A percentile compares a stretch with the other conserved stretches of the same genome.
Evolutionary conservation across 208 protist genomes (phyloP).

Genomic region (Sergeia podlipaevii): DNA sequence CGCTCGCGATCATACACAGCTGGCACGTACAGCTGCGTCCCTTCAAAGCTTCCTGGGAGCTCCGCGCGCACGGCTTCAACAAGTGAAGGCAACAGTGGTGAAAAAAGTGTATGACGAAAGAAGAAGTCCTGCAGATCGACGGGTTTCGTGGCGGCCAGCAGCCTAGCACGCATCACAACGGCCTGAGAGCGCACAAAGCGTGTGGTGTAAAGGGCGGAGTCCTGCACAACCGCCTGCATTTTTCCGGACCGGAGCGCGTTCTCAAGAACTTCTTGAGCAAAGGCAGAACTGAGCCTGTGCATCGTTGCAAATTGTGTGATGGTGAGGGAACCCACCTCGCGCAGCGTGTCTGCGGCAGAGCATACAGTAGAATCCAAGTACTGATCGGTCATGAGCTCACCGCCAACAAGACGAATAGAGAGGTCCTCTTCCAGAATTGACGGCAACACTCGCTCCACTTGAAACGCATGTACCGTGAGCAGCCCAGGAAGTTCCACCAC

Average conservation of each 20-base stretch:
- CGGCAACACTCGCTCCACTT: constrained; percentile 68
- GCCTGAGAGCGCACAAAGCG: constrained; percentile 64
- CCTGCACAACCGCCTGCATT: constrained; percentile 43
- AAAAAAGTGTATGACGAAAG: constrained; percentile 48
- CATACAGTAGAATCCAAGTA: constrained; percentile 54
- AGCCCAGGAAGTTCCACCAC: constrained; percentile 63
- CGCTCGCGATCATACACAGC: constrained; percentile 39
- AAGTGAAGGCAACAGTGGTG: constrained; percentile 35
- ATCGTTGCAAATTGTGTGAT: constrained; percentile 54
- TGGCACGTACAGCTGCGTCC: constrained; percentile 48
- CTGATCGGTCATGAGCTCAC: constrained; percentile 64
- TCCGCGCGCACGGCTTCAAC: constrained; percentile 29
- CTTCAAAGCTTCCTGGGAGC: constrained; percentile 53
- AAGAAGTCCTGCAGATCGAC: constrained; percentile 57
- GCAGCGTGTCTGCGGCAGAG: constrained; percentile 41
- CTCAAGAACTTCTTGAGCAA: constrained; percentile 43
- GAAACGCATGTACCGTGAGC: constrained; percentile 61
- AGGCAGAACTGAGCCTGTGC: constrained; percentile 60
- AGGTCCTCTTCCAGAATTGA: constrained; percentile 49
- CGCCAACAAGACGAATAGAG: constrained; percentile 39
- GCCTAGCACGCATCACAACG: constrained; percentile 53
- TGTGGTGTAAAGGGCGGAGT: constrained; percentile 57
- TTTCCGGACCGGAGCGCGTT: constrained; percentile 29
- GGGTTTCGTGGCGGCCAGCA: constrained; percentile 56
- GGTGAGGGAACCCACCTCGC: constrained; percentile 60